Percentiles rank a stretch among this genome's conserved stretches.
Evolutionary conservation across 768 basidiomycete genomes (phyloP).

Genomic region (Boletus vermiculosoides): DNA sequence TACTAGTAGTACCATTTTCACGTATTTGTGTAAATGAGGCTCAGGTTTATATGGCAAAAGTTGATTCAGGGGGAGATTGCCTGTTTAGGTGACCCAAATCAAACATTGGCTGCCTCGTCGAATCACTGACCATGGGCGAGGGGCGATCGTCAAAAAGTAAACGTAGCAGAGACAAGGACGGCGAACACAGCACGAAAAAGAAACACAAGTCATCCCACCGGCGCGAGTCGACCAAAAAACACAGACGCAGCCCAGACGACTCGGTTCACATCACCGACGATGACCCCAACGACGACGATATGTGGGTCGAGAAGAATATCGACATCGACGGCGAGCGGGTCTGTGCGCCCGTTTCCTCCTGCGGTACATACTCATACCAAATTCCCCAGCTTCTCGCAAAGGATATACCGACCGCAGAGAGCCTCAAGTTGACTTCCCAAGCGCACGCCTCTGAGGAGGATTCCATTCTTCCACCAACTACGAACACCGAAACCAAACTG

Average conservation of each 20-base stretch:
- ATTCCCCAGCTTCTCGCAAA: conserved; percentile 54
- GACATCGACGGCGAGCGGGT: conserved; percentile 75
- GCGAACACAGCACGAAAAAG: conserved; percentile 53
- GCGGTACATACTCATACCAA: conserved; percentile 5
- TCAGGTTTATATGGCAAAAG: no score
- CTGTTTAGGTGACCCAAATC: not conserved
- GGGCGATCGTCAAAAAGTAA: conserved; percentile 25
- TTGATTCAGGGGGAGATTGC: not conserved
- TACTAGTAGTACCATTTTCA: no score
- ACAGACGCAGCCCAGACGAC: conserved; percentile 34
- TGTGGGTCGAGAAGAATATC: conserved; percentile 90
- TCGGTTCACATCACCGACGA: conserved; percentile 57
- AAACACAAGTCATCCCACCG: conserved; percentile 48
- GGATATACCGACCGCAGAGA: conserved; percentile 75
- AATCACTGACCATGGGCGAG: conserved; percentile 22
- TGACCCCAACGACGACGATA: conserved; percentile 67
- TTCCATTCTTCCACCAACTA: conserved; percentile 46
- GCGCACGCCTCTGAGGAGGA: conserved; percentile 46
- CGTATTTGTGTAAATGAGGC: no score
- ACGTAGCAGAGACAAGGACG: conserved; percentile 37
- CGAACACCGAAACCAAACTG: conserved; percentile 47
- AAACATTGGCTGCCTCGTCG: not conserved
- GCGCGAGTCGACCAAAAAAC: conserved; percentile 35
- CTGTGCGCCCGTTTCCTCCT: conserved; percentile 26
- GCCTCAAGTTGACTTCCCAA: conserved; percentile 65